Conservation (phyloP, 148 eudicot genomes). For the Heliamphora exappendiculata region DNA sequence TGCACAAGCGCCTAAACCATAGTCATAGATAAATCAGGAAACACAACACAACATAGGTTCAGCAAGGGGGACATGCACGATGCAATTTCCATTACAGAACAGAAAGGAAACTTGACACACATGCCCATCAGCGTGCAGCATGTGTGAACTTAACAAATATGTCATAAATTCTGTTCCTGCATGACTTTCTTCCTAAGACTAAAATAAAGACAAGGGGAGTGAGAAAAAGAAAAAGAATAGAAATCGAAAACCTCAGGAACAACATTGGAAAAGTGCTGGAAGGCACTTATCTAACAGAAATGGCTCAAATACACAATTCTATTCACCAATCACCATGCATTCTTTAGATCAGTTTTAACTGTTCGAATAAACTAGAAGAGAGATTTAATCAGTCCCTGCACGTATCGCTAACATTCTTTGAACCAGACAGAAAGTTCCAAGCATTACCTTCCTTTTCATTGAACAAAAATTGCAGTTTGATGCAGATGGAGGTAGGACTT, state of each 20-base stretch:
- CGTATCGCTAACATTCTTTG: background rate
- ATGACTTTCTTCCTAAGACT: too few relatives aligned
- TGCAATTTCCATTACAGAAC: background rate
- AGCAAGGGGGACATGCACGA: background rate
- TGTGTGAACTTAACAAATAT: too few relatives aligned
- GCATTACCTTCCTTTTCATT: slow-evolving; percentile 78
- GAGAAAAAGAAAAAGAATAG: background rate
- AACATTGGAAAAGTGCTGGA: background rate
- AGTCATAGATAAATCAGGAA: background rate
- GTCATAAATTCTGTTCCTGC: too few relatives aligned
- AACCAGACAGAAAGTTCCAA: background rate
- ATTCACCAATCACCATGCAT: background rate
- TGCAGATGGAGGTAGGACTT: slow-evolving; percentile 82
- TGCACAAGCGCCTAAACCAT: too few relatives aligned
- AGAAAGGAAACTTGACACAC: background rate
- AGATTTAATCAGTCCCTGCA: background rate
- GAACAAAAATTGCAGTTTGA: slow-evolving; percentile 96
- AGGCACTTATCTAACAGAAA: background rate
- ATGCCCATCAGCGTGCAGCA: too few relatives aligned
- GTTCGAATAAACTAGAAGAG: background rate
- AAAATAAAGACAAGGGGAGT: background rate
- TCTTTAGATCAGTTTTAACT: background rate
- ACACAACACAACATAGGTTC: background rate
- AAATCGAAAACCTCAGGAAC: too few relatives aligned
- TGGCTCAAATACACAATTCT: background rate